Percentiles rank a stretch among this genome's conserved stretches.
phyloP scores from a whole-genome alignment of 345 rosid species.

The Salix exigua region DNA sequence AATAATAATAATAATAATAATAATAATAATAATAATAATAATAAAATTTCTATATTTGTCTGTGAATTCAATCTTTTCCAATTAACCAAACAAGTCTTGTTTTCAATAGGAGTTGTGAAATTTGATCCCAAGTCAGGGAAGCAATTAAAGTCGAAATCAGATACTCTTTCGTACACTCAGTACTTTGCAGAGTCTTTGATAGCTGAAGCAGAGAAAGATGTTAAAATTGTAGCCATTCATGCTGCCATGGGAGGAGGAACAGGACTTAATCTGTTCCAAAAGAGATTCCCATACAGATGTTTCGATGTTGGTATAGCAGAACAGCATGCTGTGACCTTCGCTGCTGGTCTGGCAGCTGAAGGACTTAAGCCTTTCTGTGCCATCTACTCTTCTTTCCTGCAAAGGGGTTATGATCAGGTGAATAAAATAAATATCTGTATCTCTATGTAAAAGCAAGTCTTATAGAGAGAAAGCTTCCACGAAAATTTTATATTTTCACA shows the following conservation, averaged over 20 bases:
- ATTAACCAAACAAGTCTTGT: background rate
- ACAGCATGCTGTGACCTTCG: constrained; percentile 54
- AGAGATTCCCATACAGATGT: constrained; percentile 37
- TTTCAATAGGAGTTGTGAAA: constrained; percentile 39
- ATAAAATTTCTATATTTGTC: no score
- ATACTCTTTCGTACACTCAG: constrained; percentile 29
- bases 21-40: no score
- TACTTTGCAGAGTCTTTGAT: constrained; percentile 47
- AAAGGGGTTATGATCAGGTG: constrained; percentile 53
- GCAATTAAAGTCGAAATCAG: constrained; percentile 30
- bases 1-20: no score
- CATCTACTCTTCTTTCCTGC: constrained; percentile 51
- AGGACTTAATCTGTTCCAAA: constrained; percentile 42
- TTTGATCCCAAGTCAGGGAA: constrained; percentile 46
- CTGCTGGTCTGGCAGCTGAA: constrained; percentile 52
- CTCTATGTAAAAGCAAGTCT: no score
- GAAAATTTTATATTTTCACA: no score
- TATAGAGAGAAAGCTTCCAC: no score
- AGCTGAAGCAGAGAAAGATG: constrained; percentile 44
- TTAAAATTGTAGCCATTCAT: constrained; percentile 47
- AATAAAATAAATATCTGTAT: background rate
- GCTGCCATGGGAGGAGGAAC: constrained; percentile 64
- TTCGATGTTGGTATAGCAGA: constrained; percentile 57
- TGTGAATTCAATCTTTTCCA: background rate
- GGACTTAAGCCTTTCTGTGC: constrained; percentile 56